Evolutionary conservation across 441 rosid genomes (phyloP).

Genomic region (Eruca vesicaria): DNA sequence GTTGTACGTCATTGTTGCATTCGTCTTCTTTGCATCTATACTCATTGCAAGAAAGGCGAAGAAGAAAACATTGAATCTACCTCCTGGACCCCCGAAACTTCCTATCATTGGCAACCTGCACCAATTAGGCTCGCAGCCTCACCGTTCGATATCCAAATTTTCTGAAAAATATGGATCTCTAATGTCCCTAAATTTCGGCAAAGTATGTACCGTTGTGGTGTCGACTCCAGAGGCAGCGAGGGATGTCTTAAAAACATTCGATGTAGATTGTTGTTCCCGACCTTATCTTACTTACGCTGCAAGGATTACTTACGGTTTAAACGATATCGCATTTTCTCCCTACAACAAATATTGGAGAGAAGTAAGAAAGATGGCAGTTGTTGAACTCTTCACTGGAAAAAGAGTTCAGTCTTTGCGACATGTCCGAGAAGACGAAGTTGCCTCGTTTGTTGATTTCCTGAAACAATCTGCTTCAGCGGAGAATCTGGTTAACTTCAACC

Average conservation of each 20-base stretch:
- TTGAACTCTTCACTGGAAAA: no score
- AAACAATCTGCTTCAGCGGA: conserved; percentile 11
- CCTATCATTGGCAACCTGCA: background rate
- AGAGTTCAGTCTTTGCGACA: no score
- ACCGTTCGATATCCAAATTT: no score
- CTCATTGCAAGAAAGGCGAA: background rate
- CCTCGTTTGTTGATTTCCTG: background rate
- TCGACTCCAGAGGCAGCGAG: background rate
- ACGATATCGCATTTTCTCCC: background rate
- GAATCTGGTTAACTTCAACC: no score
- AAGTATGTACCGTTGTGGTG: background rate
- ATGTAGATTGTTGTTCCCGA: background rate
- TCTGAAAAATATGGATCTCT: no score
- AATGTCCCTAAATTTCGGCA: background rate
- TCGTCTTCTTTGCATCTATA: no score
- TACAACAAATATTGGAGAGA: conserved; percentile 24
- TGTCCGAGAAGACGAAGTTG: no score
- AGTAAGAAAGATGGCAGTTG: conserved; percentile 16
- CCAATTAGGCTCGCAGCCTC: background rate
- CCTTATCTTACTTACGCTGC: conserved; percentile 22
- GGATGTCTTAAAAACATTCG: no score
- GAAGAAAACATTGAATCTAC: background rate
- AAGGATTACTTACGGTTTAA: no score
- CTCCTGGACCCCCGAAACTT: no score
- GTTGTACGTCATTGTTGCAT: no score